Percentiles rank a stretch among this genome's conserved stretches.
Evolutionary conservation across 345 rosid species (phyloP).

Genomic region (Heritiera fomes): DNA sequence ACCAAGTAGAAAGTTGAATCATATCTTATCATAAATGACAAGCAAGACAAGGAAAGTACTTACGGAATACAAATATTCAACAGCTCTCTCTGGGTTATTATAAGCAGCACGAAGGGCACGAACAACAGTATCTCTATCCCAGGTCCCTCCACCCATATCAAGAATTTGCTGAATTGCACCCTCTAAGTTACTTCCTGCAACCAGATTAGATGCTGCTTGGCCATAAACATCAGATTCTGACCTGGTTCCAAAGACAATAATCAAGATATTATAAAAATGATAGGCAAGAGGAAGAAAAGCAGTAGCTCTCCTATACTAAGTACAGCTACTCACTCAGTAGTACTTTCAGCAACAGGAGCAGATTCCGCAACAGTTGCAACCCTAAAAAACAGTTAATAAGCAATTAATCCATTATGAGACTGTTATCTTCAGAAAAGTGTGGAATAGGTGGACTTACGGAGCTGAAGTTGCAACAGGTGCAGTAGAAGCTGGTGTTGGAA

Average conservation of each 20-base stretch:
- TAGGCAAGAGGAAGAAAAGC: slow-evolving; percentile 20
- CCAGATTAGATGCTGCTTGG: slow-evolving; percentile 87
- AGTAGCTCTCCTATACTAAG: not conserved
- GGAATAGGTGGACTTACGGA: not conserved
- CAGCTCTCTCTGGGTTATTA: slow-evolving; percentile 97
- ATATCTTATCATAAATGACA: not conserved
- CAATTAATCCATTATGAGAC: not conserved
- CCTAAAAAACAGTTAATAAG: slow-evolving; percentile 6
- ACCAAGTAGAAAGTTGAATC: not conserved
- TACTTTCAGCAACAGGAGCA: slow-evolving; percentile 35
- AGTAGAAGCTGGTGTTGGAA: slow-evolving; percentile 19
- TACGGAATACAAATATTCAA: slow-evolving; percentile 90
- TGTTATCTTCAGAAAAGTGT: not conserved
- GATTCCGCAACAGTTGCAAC: slow-evolving; percentile 38
- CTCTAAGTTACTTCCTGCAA: slow-evolving; percentile 81
- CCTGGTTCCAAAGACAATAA: slow-evolving; percentile 4
- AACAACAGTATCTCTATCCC: slow-evolving; percentile 87
- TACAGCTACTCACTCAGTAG: slow-evolving; percentile 24
- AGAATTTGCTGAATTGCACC: slow-evolving; percentile 85
- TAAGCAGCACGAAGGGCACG: slow-evolving; percentile 93
- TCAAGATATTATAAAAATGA: not conserved
- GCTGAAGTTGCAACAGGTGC: slow-evolving; percentile 7
- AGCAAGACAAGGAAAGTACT: slow-evolving; percentile 25
- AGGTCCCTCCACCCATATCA: slow-evolving; percentile 94
- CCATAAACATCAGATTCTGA: slow-evolving; percentile 32